A percentile compares a stretch with the other conserved stretches of the same genome.
phyloP scores from a whole-genome alignment of 208 protist genomes.

The Trypanosoma caninum region DNA sequence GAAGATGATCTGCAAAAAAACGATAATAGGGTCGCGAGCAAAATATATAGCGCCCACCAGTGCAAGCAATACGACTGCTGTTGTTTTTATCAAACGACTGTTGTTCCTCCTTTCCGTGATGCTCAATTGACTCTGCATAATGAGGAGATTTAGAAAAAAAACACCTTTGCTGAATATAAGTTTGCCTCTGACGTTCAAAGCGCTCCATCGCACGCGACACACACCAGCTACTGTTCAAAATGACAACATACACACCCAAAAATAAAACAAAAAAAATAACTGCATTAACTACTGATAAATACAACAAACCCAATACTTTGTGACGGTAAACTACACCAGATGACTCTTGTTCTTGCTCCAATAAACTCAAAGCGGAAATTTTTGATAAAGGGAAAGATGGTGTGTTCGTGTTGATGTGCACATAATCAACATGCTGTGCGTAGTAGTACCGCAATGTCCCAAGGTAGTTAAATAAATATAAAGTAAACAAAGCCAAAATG shows the following conservation, averaged over 20 bases:
- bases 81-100: not conserved
- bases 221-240: slow-evolving; percentile 20
- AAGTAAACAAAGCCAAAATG: slow-evolving; percentile 20
- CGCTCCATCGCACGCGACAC: slow-evolving; percentile 11
- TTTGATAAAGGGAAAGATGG: not conserved
- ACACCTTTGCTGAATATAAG: not conserved
- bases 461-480: slow-evolving; percentile 36
- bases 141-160: no score
- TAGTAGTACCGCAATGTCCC: slow-evolving; percentile 23
- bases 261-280: slow-evolving; percentile 22
- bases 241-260: slow-evolving; percentile 2
- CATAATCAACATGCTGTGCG: not conserved
- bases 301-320: slow-evolving; percentile 11
- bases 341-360: not conserved
- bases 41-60: slow-evolving; percentile 22
- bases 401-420: not conserved
- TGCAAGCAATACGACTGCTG: slow-evolving; percentile 10
- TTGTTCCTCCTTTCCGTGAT: no score
- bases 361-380: not conserved
- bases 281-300: slow-evolving; percentile 15
- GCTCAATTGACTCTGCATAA: no score
- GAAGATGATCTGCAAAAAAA: slow-evolving; percentile 14
- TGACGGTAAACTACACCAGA: not conserved
- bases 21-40: slow-evolving; percentile 16
- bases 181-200: not conserved